These are phyloP conservation scores for Lenwebbia sp. DNA, from an alignment of 345 rosid genomes.

Conservation along the genomic window DNA sequence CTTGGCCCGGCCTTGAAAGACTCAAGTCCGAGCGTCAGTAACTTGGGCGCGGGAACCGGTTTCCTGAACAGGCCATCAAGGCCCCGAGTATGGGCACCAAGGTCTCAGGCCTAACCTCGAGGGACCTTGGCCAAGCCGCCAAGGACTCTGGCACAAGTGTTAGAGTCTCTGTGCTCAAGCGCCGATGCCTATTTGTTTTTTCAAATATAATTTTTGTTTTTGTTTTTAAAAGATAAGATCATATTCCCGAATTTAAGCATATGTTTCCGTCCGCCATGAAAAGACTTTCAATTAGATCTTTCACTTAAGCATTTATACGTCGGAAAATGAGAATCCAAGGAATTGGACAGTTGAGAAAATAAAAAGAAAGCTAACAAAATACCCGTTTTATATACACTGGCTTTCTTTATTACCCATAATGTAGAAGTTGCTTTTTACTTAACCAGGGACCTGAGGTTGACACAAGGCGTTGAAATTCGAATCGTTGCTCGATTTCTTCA, in stretches of 20 bases:
- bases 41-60: too few species aligned
- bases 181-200: not conserved
- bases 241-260: not conserved
- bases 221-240: too few species aligned
- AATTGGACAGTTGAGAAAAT: too few species aligned
- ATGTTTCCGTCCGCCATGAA: not conserved
- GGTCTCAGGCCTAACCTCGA: not conserved
- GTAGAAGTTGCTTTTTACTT: not conserved
- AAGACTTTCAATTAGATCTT: too few species aligned
- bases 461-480: not conserved
- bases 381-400: too few species aligned
- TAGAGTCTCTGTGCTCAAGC: not conserved
- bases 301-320: too few species aligned
- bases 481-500: not conserved
- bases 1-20: too few species aligned
- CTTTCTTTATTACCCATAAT: not conserved
- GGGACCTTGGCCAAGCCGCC: not conserved
- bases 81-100: not conserved
- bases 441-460: not conserved
- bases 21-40: too few species aligned
- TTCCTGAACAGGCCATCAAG: not conserved
- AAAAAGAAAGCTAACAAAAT: too few species aligned
- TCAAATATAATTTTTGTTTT: too few species aligned
- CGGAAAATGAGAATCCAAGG: too few species aligned
- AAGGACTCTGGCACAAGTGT: not conserved